phyloP scores from a whole-genome alignment of 2,329 filamentous ascomycete genomes.

The Aspergillus viridinutans region DNA sequence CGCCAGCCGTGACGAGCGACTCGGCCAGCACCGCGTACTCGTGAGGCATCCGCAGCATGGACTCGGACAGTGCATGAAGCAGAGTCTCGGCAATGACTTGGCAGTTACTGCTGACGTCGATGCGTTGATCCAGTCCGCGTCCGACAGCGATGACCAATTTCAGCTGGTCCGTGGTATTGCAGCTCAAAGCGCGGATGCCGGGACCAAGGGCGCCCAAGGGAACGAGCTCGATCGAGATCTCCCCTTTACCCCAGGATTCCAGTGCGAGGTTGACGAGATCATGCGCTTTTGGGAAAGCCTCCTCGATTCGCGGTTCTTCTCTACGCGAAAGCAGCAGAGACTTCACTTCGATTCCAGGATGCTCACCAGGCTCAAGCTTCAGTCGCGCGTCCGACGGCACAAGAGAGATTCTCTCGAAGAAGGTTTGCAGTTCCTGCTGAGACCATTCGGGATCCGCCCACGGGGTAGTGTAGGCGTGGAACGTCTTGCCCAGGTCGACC shows the following conservation, averaged over 20 bases:
- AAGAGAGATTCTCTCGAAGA: slow-evolving; percentile 42
- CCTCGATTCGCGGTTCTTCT: slow-evolving; percentile 28
- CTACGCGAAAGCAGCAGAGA: slow-evolving; percentile 38
- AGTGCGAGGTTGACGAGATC: slow-evolving; percentile 33
- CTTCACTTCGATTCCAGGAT: slow-evolving; percentile 45
- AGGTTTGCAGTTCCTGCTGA: slow-evolving; percentile 48
- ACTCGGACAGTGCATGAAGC: slow-evolving; percentile 35
- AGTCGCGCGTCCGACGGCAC: slow-evolving; percentile 42
- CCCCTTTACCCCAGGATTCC: slow-evolving; percentile 28
- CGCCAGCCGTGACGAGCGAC: slow-evolving; percentile 28
- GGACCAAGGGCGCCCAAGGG: slow-evolving; percentile 29
- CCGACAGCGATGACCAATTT: slow-evolving; percentile 32
- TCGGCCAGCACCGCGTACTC: slow-evolving; percentile 34
- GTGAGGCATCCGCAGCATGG: slow-evolving; percentile 32
- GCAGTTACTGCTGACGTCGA: slow-evolving; percentile 34
- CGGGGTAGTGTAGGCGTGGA: slow-evolving; percentile 43
- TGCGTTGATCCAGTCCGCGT: slow-evolving; percentile 24
- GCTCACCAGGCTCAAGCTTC: slow-evolving; percentile 35
- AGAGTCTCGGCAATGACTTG: slow-evolving; percentile 37
- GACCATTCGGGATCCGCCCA: slow-evolving; percentile 46
- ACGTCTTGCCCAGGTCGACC: slow-evolving; percentile 32
- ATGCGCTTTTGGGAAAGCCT: slow-evolving; percentile 44
- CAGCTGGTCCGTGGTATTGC: slow-evolving; percentile 22
- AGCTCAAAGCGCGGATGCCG: slow-evolving; percentile 34
- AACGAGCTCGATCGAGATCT: slow-evolving; percentile 33